Percentiles rank a stretch among this genome's conserved stretches.
Evolutionary conservation across 257 asterid genomes (phyloP).

Genomic region (Rubia yunnanensis): DNA sequence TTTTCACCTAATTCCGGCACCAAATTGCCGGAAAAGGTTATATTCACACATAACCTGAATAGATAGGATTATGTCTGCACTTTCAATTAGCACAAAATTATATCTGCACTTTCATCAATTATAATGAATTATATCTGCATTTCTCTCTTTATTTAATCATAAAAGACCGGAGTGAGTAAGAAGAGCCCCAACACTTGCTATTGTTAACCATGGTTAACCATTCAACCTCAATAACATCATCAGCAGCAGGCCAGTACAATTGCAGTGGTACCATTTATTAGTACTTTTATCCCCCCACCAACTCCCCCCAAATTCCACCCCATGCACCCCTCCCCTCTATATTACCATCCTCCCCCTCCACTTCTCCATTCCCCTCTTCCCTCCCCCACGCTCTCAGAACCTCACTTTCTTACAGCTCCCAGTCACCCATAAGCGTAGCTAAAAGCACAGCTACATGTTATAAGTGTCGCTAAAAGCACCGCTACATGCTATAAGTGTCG

Average conservation of each 20-base stretch:
- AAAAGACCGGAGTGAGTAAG: too few species aligned
- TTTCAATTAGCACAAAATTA: too few species aligned
- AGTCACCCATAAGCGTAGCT: not conserved
- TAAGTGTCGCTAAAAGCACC: not conserved
- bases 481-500: constrained; percentile 9
- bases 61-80: too few species aligned
- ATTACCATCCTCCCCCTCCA: not conserved
- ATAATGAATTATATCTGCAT: too few species aligned
- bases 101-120: too few species aligned
- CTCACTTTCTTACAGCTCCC: not conserved
- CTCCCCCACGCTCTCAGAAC: not conserved
- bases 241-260: not conserved
- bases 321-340: constrained; percentile 23
- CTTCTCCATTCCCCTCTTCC: constrained; percentile 3
- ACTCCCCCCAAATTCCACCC: constrained; percentile 11
- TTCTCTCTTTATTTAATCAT: too few species aligned
- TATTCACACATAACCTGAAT: too few species aligned
- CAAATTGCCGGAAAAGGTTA: too few species aligned
- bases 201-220: not conserved
- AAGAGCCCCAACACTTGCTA: not conserved
- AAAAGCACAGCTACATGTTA: not conserved
- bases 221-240: not conserved
- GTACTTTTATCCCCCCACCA: constrained; percentile 13
- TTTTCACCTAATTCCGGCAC: too few species aligned
- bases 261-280: not conserved